These are phyloP conservation scores for Ascoidea rubescens DNA, from an alignment of 805 yeast genomes.

Conservation along the genomic window DNA sequence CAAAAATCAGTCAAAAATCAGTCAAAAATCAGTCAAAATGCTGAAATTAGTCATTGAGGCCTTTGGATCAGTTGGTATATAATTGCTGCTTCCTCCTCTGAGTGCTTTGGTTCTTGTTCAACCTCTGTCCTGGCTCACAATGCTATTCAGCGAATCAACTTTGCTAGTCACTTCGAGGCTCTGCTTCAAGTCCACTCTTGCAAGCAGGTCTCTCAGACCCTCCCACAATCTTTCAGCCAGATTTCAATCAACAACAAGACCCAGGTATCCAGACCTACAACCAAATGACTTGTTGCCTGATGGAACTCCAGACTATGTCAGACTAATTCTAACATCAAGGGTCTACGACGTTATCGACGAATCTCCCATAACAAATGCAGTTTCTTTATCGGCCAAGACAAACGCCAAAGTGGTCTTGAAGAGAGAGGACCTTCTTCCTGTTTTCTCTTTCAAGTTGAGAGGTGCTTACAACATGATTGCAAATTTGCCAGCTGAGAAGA, in stretches of 20 bases:
- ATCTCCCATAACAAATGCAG: conserved; percentile 70
- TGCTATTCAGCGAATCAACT: too few species aligned
- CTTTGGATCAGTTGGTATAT: too few species aligned
- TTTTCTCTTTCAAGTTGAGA: conserved; percentile 88
- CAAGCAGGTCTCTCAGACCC: too few species aligned
- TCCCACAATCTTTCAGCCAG: background rate
- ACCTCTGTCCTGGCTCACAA: too few species aligned
- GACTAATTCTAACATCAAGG: conserved; percentile 78
- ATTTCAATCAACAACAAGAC: conserved; percentile 2
- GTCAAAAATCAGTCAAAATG: too few species aligned
- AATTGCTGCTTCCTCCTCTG: too few species aligned
- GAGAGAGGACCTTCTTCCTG: conserved; percentile 89
- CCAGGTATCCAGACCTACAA: conserved; percentile 4
- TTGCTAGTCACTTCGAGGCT: too few species aligned
- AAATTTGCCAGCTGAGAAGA: conserved; percentile 43
- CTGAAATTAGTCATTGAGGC: too few species aligned
- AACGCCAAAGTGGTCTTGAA: conserved; percentile 68
- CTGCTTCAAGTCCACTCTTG: too few species aligned
- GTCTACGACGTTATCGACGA: conserved; percentile 93
- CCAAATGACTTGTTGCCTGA: conserved; percentile 37
- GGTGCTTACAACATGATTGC: conserved; percentile 98
- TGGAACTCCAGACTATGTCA: conserved; percentile 85
- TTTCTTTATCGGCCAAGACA: conserved; percentile 57
- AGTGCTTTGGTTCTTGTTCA: too few species aligned
- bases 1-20: too few species aligned